Evolutionary conservation across 441 rosid species (phyloP).

Genomic region (Croton laevigatus): DNA sequence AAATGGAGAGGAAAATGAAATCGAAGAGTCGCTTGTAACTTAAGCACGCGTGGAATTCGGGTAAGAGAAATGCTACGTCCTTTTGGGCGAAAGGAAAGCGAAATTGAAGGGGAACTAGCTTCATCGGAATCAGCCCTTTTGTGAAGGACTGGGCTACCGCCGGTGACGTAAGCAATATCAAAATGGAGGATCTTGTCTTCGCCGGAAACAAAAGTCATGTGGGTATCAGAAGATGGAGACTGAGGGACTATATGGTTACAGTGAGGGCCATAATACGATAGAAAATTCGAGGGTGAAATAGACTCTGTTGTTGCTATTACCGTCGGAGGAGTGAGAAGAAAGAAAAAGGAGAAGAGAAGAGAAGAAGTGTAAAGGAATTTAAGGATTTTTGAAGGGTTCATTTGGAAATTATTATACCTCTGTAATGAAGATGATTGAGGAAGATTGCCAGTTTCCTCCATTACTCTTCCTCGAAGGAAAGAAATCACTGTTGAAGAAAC

Average conservation of each 20-base stretch:
- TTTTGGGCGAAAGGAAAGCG: slow-evolving; percentile 24
- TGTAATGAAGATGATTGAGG: background rate
- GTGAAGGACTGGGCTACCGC: slow-evolving; percentile 43
- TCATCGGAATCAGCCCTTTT: background rate
- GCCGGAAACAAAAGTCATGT: slow-evolving; percentile 11
- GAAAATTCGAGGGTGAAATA: slow-evolving; percentile 25
- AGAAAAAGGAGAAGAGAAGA: slow-evolving; percentile 21
- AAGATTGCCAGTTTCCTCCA: slow-evolving; percentile 10
- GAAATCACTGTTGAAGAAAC: background rate
- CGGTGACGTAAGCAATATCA: slow-evolving; percentile 45
- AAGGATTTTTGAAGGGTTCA: slow-evolving; percentile 14
- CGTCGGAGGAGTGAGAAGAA: slow-evolving; percentile 25
- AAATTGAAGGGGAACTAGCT: slow-evolving; percentile 24
- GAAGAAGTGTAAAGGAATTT: slow-evolving; percentile 1
- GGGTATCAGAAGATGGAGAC: slow-evolving; percentile 30
- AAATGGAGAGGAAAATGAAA: slow-evolving; percentile 33
- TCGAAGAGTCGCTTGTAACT: slow-evolving; percentile 44
- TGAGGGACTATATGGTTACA: slow-evolving; percentile 49
- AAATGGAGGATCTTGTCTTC: slow-evolving; percentile 28
- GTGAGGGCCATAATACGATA: slow-evolving; percentile 37
- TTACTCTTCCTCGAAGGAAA: background rate
- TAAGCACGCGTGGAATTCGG: slow-evolving; percentile 30
- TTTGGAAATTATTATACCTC: slow-evolving; percentile 1
- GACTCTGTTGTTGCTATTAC: slow-evolving; percentile 14
- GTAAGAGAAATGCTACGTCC: slow-evolving; percentile 19